Evolutionary conservation across 805 yeast genomes (phyloP).

Genomic region (Nakazawaea siamensis): DNA sequence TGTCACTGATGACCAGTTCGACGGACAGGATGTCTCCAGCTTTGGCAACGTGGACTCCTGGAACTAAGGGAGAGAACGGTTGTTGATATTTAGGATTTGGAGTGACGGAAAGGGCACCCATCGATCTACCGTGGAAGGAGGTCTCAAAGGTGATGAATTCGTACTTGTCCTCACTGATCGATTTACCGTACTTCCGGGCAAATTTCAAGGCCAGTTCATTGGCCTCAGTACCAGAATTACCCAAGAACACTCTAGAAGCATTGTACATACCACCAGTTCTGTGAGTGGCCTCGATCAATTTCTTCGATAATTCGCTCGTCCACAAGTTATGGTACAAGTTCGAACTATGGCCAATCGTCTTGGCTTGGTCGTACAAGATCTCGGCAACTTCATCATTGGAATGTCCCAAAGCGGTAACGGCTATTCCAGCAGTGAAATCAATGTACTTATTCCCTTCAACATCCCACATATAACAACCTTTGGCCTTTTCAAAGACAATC

Average conservation of each 20-base stretch:
- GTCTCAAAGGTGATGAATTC: slow-evolving; percentile 84
- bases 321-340: slow-evolving; percentile 80
- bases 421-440: slow-evolving; percentile 94
- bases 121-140: slow-evolving; percentile 91
- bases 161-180: slow-evolving; percentile 42
- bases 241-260: slow-evolving; percentile 65
- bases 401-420: slow-evolving; percentile 94
- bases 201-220: slow-evolving; percentile 54
- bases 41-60: slow-evolving; percentile 70
- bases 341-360: slow-evolving; percentile 71
- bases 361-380: slow-evolving; percentile 65
- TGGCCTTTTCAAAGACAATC: slow-evolving; percentile 69
- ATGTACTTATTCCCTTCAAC: slow-evolving; percentile 68
- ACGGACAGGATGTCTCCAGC: slow-evolving; percentile 56
- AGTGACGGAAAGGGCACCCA: slow-evolving; percentile 90
- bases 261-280: slow-evolving; percentile 71
- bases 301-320: slow-evolving; percentile 71
- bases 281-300: slow-evolving; percentile 61
- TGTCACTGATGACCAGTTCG: slow-evolving; percentile 43
- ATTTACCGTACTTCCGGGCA: slow-evolving; percentile 72
- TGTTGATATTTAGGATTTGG: slow-evolving; percentile 88
- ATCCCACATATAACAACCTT: slow-evolving; percentile 78
- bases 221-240: slow-evolving; percentile 55
- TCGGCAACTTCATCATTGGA: slow-evolving; percentile 66
- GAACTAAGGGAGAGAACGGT: slow-evolving; percentile 89